Evolutionary conservation across 1,284 basidiomycete species (phyloP).

Genomic region (Cryptococcus neoformans): DNA sequence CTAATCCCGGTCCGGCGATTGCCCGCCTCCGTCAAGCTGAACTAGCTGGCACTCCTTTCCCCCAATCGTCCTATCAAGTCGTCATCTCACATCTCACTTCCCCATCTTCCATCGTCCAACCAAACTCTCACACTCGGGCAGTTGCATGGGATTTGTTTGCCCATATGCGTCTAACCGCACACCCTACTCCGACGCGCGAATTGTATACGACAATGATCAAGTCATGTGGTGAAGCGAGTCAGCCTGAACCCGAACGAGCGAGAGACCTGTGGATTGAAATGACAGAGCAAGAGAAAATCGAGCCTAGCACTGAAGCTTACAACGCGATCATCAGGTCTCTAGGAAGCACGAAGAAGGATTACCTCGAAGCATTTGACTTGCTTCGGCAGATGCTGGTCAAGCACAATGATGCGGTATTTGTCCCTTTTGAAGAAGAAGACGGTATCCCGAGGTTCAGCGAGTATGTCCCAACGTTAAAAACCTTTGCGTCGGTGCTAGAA

Average conservation of each 20-base stretch:
- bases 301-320: conserved; percentile 69
- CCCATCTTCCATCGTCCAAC: conserved; percentile 15
- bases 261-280: conserved; percentile 93
- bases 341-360: conserved; percentile 57
- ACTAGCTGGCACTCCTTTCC: conserved; percentile 37
- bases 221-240: conserved; percentile 63
- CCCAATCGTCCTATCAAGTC: conserved; percentile 46
- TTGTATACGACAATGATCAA: conserved; percentile 86
- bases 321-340: conserved; percentile 73
- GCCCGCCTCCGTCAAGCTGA: conserved; percentile 43
- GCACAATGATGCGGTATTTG: conserved; percentile 52
- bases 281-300: conserved; percentile 57
- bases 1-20: conserved; percentile 37
- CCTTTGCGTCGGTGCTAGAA: conserved; percentile 80
- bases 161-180: conserved; percentile 93
- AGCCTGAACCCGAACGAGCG: conserved; percentile 81
- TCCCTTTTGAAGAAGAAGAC: conserved; percentile 27
- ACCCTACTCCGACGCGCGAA: conserved; percentile 69
- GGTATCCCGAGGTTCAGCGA: conserved; percentile 12
- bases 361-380: conserved; percentile 70
- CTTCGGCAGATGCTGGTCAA: conserved; percentile 77
- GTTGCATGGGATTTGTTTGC: conserved; percentile 91
- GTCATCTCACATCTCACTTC: conserved; percentile 42
- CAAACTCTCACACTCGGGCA: conserved; percentile 48
- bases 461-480: conserved; percentile 60